Base-by-base conservation (phyloP, 495 filamentous ascomycete species). In the Antarctomyces pellizariae region DNA sequence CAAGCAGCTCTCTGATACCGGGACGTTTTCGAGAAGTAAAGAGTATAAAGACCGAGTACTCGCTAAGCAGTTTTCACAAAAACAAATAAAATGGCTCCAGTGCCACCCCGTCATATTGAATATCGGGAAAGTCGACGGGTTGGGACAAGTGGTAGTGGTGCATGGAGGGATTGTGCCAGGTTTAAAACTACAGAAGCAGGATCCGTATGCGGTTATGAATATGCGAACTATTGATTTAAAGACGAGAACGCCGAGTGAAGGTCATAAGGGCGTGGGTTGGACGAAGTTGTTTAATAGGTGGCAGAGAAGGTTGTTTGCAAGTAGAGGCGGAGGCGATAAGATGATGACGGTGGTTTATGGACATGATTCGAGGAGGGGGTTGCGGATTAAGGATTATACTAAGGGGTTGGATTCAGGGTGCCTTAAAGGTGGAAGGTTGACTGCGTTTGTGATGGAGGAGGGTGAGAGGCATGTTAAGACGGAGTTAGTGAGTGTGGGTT, bases 331-430 rank as follows among this genome's bases (percentile, higher is more conserved):
- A n/a, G n/a, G n/a, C n/a, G n/a, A n/a, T n/a, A n/a, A n/a, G n/a
- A n/a, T n/a, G n/a, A n/a, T n/a, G 22, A 71, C 72, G 11, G 59
- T 60, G 2, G 64, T 86, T 25, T 97, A 92, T 42, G 86, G 84
- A 2, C 86, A 97, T 42, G 76, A 95, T 44, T 62, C 77, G 20
- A 66, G 65, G 21, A 44, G 50, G 0, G 77, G 75, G 0, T 57
- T 90, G 10, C 65, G 71, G 21, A 46, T 75, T 4, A 46, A 61
- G 23, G 49, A 49, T 16, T 89, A 80, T 43, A 72, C 70, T 22
- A 79, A 78, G 41, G 86, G 86, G 1, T 53, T 97, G 12, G 86
- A 95, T 43, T 68, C 68, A 0, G 72, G 70, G 1, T 93, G 83
- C 42, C 64, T 75, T 6, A 63, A 67, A 29, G 80, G 77, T 5